A percentile compares a stretch with the other conserved stretches of the same genome.
Conservation (phyloP, 768 basidiomycete genomes). For the Mycena chlorophos region DNA sequence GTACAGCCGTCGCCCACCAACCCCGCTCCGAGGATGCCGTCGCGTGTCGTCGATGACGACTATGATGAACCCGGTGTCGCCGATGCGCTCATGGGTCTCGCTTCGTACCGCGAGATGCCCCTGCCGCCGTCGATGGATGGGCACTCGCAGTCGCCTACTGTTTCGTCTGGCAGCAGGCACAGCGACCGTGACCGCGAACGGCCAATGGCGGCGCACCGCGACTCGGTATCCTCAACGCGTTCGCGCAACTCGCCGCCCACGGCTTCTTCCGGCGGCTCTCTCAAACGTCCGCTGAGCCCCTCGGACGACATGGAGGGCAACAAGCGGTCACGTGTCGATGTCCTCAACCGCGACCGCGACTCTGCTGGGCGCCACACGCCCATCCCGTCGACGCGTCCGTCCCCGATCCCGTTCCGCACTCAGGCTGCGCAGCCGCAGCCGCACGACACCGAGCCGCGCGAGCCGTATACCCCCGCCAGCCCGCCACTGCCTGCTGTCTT, state of each 20-base stretch:
- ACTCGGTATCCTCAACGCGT: slow-evolving; percentile 65
- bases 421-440: slow-evolving; percentile 65
- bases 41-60: slow-evolving; percentile 82
- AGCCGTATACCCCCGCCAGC: slow-evolving; percentile 50
- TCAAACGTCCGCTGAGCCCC: slow-evolving; percentile 73
- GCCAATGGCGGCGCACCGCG: slow-evolving; percentile 56
- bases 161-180: slow-evolving; percentile 59
- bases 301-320: slow-evolving; percentile 54
- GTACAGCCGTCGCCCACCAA: slow-evolving; percentile 73
- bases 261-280: slow-evolving; percentile 36
- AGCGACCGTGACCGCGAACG: slow-evolving; percentile 47
- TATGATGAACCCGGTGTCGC: slow-evolving; percentile 90
- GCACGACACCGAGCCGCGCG: slow-evolving; percentile 55
- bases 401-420: slow-evolving; percentile 72
- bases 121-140: slow-evolving; percentile 31
- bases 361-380: slow-evolving; percentile 58
- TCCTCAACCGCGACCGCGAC: slow-evolving; percentile 42
- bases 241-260: slow-evolving; percentile 65
- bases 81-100: slow-evolving; percentile 77
- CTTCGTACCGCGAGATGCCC: slow-evolving; percentile 40
- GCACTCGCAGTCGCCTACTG: slow-evolving; percentile 53
- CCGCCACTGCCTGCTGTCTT: slow-evolving; percentile 61
- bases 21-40: slow-evolving; percentile 57
- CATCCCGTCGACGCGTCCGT: slow-evolving; percentile 60
- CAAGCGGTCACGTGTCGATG: slow-evolving; percentile 68